phyloP scores from a whole-genome alignment of 2,329 filamentous ascomycete species.

The Fusarium falciforme region DNA sequence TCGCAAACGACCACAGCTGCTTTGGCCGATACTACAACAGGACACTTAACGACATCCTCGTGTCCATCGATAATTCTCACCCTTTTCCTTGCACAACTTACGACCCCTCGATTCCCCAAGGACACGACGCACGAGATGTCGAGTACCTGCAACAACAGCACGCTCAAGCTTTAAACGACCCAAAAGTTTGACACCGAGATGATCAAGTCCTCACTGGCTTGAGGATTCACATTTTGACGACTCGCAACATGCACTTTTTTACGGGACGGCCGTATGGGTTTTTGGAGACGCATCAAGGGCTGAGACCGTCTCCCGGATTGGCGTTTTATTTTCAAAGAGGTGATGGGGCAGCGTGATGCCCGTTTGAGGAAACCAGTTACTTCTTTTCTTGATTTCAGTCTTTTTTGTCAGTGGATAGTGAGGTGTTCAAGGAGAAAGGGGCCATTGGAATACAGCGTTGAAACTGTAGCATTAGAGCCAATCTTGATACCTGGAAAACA shows the following conservation, averaged over 20 bases:
- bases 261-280: slow-evolving; percentile 42
- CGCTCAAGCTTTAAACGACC: background rate
- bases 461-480: slow-evolving; percentile 33
- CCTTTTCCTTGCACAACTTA: slow-evolving; percentile 13
- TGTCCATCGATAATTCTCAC: background rate
- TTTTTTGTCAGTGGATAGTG: background rate
- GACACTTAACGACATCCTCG: background rate
- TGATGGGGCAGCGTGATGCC: slow-evolving; percentile 11
- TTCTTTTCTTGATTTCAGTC: background rate
- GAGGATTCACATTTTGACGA: slow-evolving; percentile 26
- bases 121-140: background rate
- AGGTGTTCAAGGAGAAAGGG: slow-evolving; percentile 14
- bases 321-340: slow-evolving; percentile 36
- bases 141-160: slow-evolving; percentile 1
- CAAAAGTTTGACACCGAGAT: slow-evolving; percentile 13
- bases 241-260: slow-evolving; percentile 41
- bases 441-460: slow-evolving; percentile 24
- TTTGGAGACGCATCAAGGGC: slow-evolving; percentile 65
- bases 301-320: slow-evolving; percentile 61
- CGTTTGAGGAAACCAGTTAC: slow-evolving; percentile 3
- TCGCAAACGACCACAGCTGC: slow-evolving; percentile 1
- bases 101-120: slow-evolving; percentile 9
- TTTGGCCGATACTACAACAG: background rate
- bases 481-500: slow-evolving; percentile 33
- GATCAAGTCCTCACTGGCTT: slow-evolving; percentile 19